These are phyloP conservation scores for Lanmaoa rubissima DNA, from an alignment of 768 basidiomycete genomes.

Conservation along the genomic window DNA sequence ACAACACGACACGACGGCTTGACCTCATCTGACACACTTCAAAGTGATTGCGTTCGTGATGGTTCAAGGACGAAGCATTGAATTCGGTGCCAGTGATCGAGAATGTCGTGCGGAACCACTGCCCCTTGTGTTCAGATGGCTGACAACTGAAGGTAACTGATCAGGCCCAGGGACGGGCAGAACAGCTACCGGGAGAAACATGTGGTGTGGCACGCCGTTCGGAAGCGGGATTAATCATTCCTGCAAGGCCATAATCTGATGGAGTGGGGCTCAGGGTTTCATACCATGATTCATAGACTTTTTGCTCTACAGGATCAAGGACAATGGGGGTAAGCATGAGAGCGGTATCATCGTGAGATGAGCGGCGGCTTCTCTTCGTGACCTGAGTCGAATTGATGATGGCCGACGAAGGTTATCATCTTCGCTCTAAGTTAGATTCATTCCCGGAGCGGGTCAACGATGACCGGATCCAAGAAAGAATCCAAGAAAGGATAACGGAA, in stretches of 20 bases:
- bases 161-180: background rate
- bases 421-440: constrained; percentile 20
- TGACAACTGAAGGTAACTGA: background rate
- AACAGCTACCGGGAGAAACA: background rate
- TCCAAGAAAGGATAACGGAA: constrained; percentile 1
- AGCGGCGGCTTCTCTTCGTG: constrained; percentile 12
- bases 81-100: background rate
- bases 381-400: constrained; percentile 13
- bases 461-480: constrained; percentile 19
- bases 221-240: background rate
- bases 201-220: background rate
- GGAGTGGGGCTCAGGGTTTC: background rate
- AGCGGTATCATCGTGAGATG: background rate
- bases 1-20: too few species aligned
- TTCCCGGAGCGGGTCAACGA: background rate
- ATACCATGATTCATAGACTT: background rate
- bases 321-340: background rate
- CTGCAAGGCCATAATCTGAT: background rate
- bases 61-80: background rate
- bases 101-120: background rate
- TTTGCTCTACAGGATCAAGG: background rate
- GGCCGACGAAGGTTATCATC: constrained; percentile 27
- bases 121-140: background rate
- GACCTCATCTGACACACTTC: too few species aligned
- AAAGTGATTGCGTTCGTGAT: background rate